Conservation (phyloP, 345 rosid species). For the Garcia nutans region DNA sequence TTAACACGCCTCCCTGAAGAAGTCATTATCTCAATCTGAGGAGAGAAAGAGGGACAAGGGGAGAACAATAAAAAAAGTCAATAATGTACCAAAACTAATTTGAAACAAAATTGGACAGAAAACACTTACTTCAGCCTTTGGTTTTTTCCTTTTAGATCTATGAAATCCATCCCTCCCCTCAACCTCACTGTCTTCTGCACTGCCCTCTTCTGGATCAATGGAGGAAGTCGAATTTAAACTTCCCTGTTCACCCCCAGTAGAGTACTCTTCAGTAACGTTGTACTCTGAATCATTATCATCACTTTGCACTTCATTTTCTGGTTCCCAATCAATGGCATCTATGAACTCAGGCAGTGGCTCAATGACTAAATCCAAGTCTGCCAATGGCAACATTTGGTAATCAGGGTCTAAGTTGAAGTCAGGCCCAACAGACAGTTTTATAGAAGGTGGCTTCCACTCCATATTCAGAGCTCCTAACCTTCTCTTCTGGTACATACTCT, state of each 20-base stretch:
- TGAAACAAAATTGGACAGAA: slow-evolving; percentile 1
- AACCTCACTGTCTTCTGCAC: slow-evolving; percentile 58
- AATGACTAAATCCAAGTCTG: slow-evolving; percentile 73
- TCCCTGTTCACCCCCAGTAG: slow-evolving; percentile 70
- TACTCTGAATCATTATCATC: slow-evolving; percentile 98
- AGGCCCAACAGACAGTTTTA: slow-evolving; percentile 80
- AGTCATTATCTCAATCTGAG: slow-evolving; percentile 79
- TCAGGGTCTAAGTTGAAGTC: slow-evolving; percentile 82
- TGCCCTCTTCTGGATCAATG: slow-evolving; percentile 57
- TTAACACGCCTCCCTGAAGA: slow-evolving; percentile 91
- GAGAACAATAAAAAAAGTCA: background rate
- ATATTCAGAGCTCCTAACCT: slow-evolving; percentile 85
- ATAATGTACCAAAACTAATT: slow-evolving; percentile 1
- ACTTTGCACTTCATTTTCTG: slow-evolving; percentile 65
- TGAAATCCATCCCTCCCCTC: slow-evolving; percentile 62
- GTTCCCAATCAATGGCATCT: slow-evolving; percentile 94
- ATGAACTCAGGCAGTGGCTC: slow-evolving; percentile 85
- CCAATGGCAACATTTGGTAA: slow-evolving; percentile 80
- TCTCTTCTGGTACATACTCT: slow-evolving; percentile 90
- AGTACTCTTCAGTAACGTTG: slow-evolving; percentile 74
- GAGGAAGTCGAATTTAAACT: slow-evolving; percentile 61
- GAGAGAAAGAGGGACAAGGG: slow-evolving; percentile 5
- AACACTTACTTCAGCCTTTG: slow-evolving; percentile 62
- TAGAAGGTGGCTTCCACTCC: slow-evolving; percentile 84
- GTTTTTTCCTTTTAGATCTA: slow-evolving; percentile 71